Evolutionary conservation across 371 early-diverging fungal species (phyloP).

Genomic region (Smittium culicis): DNA sequence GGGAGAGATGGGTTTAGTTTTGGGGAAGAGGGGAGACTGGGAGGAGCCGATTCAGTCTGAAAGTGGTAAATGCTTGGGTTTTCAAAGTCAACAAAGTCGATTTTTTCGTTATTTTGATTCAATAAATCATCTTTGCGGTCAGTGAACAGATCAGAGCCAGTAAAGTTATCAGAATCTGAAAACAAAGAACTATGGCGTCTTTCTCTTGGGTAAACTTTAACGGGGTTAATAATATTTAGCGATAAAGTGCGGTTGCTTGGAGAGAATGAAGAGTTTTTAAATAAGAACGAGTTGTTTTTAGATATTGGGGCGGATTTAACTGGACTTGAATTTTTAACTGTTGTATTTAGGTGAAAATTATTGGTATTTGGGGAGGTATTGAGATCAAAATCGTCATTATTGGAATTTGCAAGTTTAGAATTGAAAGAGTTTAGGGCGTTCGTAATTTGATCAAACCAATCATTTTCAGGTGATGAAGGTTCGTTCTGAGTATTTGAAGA

Average conservation of each 20-base stretch:
- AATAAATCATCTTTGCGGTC: background rate
- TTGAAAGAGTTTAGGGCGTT: background rate
- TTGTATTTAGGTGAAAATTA: no score
- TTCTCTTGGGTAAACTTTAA: no score
- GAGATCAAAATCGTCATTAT: no score
- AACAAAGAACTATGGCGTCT: background rate
- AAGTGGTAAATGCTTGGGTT: background rate
- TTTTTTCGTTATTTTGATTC: background rate
- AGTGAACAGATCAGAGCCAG: background rate
- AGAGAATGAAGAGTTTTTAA: no score
- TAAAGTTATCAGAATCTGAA: background rate
- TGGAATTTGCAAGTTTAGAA: background rate
- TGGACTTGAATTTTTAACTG: no score
- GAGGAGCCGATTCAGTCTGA: conserved; percentile 6
- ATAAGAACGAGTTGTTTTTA: no score
- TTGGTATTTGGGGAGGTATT: no score
- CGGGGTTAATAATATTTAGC: no score
- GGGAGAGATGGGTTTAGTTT: background rate
- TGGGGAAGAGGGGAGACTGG: conserved; percentile 9
- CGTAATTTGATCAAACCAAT: background rate
- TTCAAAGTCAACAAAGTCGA: background rate
- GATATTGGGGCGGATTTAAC: no score
- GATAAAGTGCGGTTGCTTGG: no score
- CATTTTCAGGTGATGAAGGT: background rate
- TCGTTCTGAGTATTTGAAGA: background rate